A percentile compares a stretch with the other conserved stretches of the same genome.
phyloP scores from a whole-genome alignment of 805 yeast genomes.

The Huiozyma sinensis region DNA sequence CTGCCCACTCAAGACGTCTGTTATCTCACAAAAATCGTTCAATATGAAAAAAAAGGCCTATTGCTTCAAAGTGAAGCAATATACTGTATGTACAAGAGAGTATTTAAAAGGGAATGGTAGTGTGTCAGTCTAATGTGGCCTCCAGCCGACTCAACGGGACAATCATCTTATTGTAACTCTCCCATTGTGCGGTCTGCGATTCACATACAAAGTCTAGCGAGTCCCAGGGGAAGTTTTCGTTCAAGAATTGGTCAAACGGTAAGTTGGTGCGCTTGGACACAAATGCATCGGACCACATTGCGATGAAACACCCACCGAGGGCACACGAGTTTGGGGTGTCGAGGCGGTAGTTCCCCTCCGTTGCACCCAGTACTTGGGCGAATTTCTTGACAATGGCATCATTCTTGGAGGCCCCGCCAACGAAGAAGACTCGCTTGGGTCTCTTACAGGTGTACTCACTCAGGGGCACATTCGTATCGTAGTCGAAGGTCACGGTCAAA shows the following conservation, averaged over 20 bases:
- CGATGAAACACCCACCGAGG: slow-evolving; percentile 80
- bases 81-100: too few relatives aligned
- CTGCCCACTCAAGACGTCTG: too few relatives aligned
- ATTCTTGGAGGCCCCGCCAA: slow-evolving; percentile 82
- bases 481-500: slow-evolving; percentile 27
- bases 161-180: slow-evolving; percentile 22
- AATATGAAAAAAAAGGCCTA: too few relatives aligned
- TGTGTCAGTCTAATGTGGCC: slow-evolving; percentile 1
- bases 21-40: too few relatives aligned
- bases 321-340: slow-evolving; percentile 89
- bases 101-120: too few relatives aligned
- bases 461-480: slow-evolving; percentile 17
- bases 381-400: slow-evolving; percentile 54
- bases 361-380: slow-evolving; percentile 54
- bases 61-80: too few relatives aligned
- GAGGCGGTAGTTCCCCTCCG: slow-evolving; percentile 53
- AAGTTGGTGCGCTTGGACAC: slow-evolving; percentile 16
- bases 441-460: slow-evolving; percentile 26
- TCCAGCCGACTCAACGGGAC: slow-evolving; percentile 26
- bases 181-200: slow-evolving; percentile 21
- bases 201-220: slow-evolving; percentile 23
- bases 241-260: slow-evolving; percentile 37
- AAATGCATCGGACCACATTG: slow-evolving; percentile 53
- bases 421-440: slow-evolving; percentile 67
- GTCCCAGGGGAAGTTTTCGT: slow-evolving; percentile 38